Evolutionary conservation across 2,329 filamentous ascomycete genomes (phyloP), one percentile per base, ranked within the genome.

Genomic region (Thermothelomyces thermophilus): DNA sequence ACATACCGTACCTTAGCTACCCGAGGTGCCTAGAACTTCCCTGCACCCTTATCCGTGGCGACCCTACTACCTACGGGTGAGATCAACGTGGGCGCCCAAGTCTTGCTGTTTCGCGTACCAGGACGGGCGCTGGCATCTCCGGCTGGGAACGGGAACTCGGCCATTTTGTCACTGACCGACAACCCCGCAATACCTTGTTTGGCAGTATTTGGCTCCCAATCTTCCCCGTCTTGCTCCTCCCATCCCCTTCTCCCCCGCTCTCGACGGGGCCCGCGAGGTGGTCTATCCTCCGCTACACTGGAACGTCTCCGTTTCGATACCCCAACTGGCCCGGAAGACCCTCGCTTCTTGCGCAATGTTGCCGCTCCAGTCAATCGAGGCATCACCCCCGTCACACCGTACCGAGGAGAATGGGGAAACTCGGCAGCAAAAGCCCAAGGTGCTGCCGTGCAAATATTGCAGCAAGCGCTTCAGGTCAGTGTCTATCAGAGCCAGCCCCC

Each of bases 361-460:
- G 59, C 73, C 76, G 44, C 66, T 75, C 54, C 73, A 74, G 60
- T 72, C 76, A 56, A 71, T 78, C 63, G 76, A 80, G 63, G 71
- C 69, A 39, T 65, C 70, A 53, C 61, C 63, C 51, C 62, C 66
- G 43, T 62, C 66, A 54, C 63, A 58, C 51, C 63, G 58, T 63
- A 59, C 64, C 60, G 71, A 73, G 37, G 76, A 78, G 56, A 70
- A 68, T 55, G 70, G 69, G 50, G 77, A 80, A 58, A 66, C 66
- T 60, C 74, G 75, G 60, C 73, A 76, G 57, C 76, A 78, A 63
- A 81, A 82, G 60, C 78, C 79, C 58, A 81, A 82, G 67, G 78
- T 76, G 43, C 64, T 82, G 53, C 79, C 78, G 50, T 83, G 79
- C 71, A 77, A 77, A 61, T 82, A 79, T 61, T 83, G 79, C 65